phyloP scores from a whole-genome alignment of 2,329 filamentous ascomycete genomes.

The Penicillium polonicum region DNA sequence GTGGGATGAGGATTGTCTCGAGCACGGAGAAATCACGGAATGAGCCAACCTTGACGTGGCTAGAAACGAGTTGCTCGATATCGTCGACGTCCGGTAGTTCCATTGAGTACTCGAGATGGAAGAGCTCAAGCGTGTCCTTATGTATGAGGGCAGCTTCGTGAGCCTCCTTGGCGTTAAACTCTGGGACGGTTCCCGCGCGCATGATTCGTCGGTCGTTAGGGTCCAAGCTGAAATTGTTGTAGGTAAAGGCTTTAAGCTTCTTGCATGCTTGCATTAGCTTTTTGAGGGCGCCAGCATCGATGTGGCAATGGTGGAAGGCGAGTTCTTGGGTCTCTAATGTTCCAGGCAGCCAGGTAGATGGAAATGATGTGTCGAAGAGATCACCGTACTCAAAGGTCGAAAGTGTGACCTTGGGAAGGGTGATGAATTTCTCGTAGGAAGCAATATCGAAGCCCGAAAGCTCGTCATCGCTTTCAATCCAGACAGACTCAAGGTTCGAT shows the following conservation, averaged over 20 bases:
- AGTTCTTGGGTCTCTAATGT: background rate
- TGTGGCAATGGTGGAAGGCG: background rate
- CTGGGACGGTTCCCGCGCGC: background rate
- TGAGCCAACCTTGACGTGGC: slow-evolving; percentile 17
- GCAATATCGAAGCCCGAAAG: slow-evolving; percentile 10
- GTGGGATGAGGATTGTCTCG: slow-evolving; percentile 14
- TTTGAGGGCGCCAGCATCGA: slow-evolving; percentile 1
- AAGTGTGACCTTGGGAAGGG: slow-evolving; percentile 7
- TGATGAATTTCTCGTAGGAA: slow-evolving; percentile 12
- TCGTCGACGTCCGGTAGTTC: background rate
- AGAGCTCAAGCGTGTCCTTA: slow-evolving; percentile 18
- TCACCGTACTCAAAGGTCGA: slow-evolving; percentile 15
- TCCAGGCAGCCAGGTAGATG: slow-evolving; percentile 6
- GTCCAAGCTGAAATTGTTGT: slow-evolving; percentile 10
- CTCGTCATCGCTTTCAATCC: slow-evolving; percentile 6
- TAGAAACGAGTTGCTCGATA: slow-evolving; percentile 4
- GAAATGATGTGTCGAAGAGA: slow-evolving; percentile 11
- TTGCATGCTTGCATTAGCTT: slow-evolving; percentile 8
- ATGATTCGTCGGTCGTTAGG: background rate
- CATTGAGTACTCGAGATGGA: slow-evolving; percentile 16
- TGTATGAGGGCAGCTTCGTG: slow-evolving; percentile 20
- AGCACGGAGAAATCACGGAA: slow-evolving; percentile 24
- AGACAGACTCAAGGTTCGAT: slow-evolving; percentile 14
- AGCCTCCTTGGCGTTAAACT: slow-evolving; percentile 19
- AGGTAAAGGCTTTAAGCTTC: slow-evolving; percentile 11